These are phyloP conservation scores for Scenedesmus sp. DNA, from an alignment of 163 green algal species.

Conservation along the genomic window DNA sequence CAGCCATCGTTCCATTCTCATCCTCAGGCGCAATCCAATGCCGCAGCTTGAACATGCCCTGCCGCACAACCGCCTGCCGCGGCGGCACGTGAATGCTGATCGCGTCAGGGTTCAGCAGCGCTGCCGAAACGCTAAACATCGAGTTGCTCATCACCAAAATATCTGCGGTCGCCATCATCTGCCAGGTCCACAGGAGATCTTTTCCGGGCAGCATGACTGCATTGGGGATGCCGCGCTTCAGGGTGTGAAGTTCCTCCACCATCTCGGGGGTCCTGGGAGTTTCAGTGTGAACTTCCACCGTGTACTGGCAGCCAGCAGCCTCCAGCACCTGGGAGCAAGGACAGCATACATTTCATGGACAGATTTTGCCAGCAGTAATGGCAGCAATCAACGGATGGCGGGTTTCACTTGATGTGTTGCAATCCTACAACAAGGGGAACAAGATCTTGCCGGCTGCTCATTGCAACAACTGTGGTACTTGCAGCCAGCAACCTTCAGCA, in stretches of 20 bases:
- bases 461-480: too few relatives aligned
- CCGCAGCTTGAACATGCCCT: slow-evolving; percentile 4
- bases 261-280: background rate
- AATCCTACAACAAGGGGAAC: background rate
- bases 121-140: slow-evolving; percentile 31
- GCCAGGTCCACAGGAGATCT: slow-evolving; percentile 24
- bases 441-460: background rate
- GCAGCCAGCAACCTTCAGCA: too few relatives aligned
- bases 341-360: too few relatives aligned
- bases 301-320: background rate
- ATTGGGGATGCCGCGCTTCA: background rate
- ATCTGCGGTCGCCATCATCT: slow-evolving; percentile 36
- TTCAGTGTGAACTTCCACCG: slow-evolving; percentile 20
- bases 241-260: background rate
- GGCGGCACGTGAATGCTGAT: slow-evolving; percentile 17
- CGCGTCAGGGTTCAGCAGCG: slow-evolving; percentile 21
- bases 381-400: too few relatives aligned
- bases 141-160: slow-evolving; percentile 41
- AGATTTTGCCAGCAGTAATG: too few relatives aligned
- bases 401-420: too few relatives aligned
- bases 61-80: slow-evolving; percentile 1
- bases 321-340: slow-evolving; percentile 15
- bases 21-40: background rate
- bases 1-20: background rate
- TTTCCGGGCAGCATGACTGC: slow-evolving; percentile 6